Evolutionary conservation across 768 basidiomycete species (phyloP).

Genomic region (Chalciporus pseudorubinellus): DNA sequence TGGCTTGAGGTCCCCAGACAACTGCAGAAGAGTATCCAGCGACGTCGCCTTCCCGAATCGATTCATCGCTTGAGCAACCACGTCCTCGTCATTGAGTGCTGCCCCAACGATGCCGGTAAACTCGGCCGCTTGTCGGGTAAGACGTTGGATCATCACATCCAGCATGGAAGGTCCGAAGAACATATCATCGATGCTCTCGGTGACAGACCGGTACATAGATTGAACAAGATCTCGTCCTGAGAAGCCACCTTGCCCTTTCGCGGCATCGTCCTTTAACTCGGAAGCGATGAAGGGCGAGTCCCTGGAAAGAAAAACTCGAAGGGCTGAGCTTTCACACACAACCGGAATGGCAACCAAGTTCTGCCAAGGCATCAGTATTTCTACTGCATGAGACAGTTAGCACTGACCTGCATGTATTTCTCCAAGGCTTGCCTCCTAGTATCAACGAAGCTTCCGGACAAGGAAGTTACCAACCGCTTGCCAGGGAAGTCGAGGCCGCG

Average conservation of each 20-base stretch:
- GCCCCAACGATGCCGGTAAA: slow-evolving; percentile 81
- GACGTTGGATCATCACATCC: slow-evolving; percentile 89
- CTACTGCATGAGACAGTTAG: neutral
- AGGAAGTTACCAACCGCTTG: slow-evolving; percentile 85
- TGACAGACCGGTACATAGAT: slow-evolving; percentile 86
- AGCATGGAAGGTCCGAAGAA: slow-evolving; percentile 95
- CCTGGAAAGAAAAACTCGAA: slow-evolving; percentile 83
- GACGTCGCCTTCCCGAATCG: slow-evolving; percentile 63
- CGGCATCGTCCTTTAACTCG: slow-evolving; percentile 37
- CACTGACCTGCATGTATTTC: slow-evolving; percentile 80
- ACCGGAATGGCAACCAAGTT: slow-evolving; percentile 67
- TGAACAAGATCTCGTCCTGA: slow-evolving; percentile 78
- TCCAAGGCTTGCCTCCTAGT: slow-evolving; percentile 75
- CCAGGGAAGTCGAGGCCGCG: slow-evolving; percentile 85
- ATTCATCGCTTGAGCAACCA: slow-evolving; percentile 76
- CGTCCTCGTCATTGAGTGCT: slow-evolving; percentile 78
- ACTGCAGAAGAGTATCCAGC: slow-evolving; percentile 67
- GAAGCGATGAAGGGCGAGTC: slow-evolving; percentile 79
- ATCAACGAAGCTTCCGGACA: slow-evolving; percentile 88
- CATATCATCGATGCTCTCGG: slow-evolving; percentile 96
- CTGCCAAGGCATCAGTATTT: slow-evolving; percentile 37
- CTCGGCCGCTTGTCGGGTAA: slow-evolving; percentile 87
- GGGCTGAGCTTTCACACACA: slow-evolving; percentile 79
- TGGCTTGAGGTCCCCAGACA: slow-evolving; percentile 76
- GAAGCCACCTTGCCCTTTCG: slow-evolving; percentile 47